phyloP scores from a whole-genome alignment of 805 yeast species.

The Candida silvatica region DNA sequence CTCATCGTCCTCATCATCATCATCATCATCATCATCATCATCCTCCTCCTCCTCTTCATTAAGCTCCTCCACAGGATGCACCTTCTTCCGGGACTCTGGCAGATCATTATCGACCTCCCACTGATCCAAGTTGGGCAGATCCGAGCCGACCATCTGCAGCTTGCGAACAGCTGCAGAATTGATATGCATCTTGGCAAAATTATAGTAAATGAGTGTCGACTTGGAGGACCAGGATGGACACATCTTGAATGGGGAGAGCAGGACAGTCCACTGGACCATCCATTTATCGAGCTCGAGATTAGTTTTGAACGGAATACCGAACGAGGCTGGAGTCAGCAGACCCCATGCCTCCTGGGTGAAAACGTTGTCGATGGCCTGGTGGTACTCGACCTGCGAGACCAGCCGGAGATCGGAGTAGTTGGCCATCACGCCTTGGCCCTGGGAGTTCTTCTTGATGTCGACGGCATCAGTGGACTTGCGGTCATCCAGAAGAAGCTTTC shows the following conservation, averaged over 20 bases:
- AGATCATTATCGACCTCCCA: conserved; percentile 4
- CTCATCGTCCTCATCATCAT: conserved; percentile 7
- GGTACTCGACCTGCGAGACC: conserved; percentile 61
- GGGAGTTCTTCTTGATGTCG: neutral
- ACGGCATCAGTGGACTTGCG: neutral
- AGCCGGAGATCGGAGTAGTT: conserved; percentile 42
- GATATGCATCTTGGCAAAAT: conserved; percentile 69
- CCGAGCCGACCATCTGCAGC: conserved; percentile 26
- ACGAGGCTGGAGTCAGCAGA: conserved; percentile 45
- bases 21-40: conserved; percentile 23
- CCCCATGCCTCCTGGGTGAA: conserved; percentile 56
- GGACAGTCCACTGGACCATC: conserved; percentile 77
- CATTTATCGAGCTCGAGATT: conserved; percentile 63
- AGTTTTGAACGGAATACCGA: conserved; percentile 62
- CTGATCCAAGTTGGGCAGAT: conserved; percentile 19
- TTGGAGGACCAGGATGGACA: conserved; percentile 58
- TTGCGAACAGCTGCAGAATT: conserved; percentile 42
- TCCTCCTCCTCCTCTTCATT: conserved; percentile 20
- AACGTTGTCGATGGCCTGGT: conserved; percentile 52
- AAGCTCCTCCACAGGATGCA: conserved; percentile 6
- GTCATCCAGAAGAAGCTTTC: conserved; percentile 25
- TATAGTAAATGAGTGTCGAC: conserved; percentile 60
- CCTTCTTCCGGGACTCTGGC: neutral
- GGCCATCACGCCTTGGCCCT: conserved; percentile 3
- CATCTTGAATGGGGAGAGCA: conserved; percentile 47